Evolutionary conservation across 2,329 filamentous ascomycete species (phyloP).

Genomic region (Amauroascus niger): DNA sequence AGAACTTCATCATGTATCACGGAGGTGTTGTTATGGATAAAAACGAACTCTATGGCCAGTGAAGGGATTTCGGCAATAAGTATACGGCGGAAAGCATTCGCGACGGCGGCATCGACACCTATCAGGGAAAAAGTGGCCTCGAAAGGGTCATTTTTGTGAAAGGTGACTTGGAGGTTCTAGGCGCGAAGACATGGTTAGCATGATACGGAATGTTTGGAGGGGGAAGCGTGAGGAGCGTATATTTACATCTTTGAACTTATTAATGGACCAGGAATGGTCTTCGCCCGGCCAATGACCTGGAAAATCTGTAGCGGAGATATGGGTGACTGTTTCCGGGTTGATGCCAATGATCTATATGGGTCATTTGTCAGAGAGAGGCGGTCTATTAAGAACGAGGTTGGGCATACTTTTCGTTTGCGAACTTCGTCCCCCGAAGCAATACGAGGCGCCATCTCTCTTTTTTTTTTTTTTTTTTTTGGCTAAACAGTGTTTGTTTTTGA

Average conservation of each 20-base stretch:
- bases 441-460: conserved; percentile 33
- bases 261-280: conserved; percentile 68
- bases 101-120: conserved; percentile 82
- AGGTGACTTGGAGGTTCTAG: conserved; percentile 62
- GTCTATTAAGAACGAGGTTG: not conserved
- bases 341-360: conserved; percentile 73
- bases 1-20: conserved; percentile 98
- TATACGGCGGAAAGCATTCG: conserved; percentile 95
- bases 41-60: conserved; percentile 87
- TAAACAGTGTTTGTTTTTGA: not conserved
- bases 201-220: conserved; percentile 37
- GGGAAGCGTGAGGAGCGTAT: conserved; percentile 9
- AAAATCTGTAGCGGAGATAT: conserved; percentile 83
- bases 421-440: conserved; percentile 37
- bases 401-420: conserved; percentile 35
- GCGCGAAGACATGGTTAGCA: not conserved
- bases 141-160: conserved; percentile 70
- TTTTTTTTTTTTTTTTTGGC: not conserved
- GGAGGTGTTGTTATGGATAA: conserved; percentile 90
- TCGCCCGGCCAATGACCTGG: conserved; percentile 85
- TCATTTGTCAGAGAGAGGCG: not conserved
- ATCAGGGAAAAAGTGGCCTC: conserved; percentile 84
- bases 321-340: conserved; percentile 79
- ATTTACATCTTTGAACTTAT: conserved; percentile 55
- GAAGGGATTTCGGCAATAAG: conserved; percentile 90